Evolutionary conservation across 2,329 filamentous ascomycete genomes (phyloP).

Genomic region (Zelopaecilomyces penicillatus): DNA sequence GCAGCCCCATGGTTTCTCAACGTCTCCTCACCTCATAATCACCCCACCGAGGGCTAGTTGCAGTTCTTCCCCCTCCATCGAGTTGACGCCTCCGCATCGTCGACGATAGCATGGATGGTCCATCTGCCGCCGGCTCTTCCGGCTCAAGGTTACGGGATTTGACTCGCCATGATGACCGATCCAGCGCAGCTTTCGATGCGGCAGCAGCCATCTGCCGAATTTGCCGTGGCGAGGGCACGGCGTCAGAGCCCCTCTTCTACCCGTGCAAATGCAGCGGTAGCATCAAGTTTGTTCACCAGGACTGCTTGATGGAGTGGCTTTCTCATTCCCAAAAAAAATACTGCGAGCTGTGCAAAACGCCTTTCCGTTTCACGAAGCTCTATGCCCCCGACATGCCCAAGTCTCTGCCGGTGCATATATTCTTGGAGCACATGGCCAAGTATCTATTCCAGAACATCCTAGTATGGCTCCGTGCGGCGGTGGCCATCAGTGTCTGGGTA

Average conservation of each 20-base stretch:
- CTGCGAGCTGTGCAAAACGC: slow-evolving; percentile 98
- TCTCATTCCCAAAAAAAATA: slow-evolving; percentile 99
- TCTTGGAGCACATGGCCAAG: slow-evolving; percentile 66
- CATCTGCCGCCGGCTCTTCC: slow-evolving; percentile 6
- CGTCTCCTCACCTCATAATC: slow-evolving; percentile 3
- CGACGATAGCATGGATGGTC: slow-evolving; percentile 3
- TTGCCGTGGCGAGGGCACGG: slow-evolving; percentile 79
- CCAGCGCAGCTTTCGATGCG: slow-evolving; percentile 18
- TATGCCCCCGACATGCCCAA: slow-evolving; percentile 92
- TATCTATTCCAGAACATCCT: slow-evolving; percentile 65
- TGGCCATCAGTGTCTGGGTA: slow-evolving; percentile 84
- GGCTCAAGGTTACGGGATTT: slow-evolving; percentile 9
- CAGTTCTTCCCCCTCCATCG: not conserved
- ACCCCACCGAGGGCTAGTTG: slow-evolving; percentile 3
- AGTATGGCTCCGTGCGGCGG: slow-evolving; percentile 66
- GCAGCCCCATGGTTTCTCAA: slow-evolving; percentile 11
- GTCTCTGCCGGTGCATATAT: slow-evolving; percentile 70
- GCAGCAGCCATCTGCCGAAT: slow-evolving; percentile 83
- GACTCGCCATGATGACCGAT: slow-evolving; percentile 1
- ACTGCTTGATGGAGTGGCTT: slow-evolving; percentile 97
- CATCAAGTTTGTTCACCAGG: slow-evolving; percentile 97
- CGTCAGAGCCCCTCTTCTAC: slow-evolving; percentile 83
- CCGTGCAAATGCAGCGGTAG: slow-evolving; percentile 98
- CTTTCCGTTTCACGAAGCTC: slow-evolving; percentile 95
- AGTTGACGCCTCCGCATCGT: not conserved